Percentiles rank a stretch among this genome's conserved stretches.
phyloP scores from a whole-genome alignment of 148 eudicot species.

The Persicaria tinctoria region DNA sequence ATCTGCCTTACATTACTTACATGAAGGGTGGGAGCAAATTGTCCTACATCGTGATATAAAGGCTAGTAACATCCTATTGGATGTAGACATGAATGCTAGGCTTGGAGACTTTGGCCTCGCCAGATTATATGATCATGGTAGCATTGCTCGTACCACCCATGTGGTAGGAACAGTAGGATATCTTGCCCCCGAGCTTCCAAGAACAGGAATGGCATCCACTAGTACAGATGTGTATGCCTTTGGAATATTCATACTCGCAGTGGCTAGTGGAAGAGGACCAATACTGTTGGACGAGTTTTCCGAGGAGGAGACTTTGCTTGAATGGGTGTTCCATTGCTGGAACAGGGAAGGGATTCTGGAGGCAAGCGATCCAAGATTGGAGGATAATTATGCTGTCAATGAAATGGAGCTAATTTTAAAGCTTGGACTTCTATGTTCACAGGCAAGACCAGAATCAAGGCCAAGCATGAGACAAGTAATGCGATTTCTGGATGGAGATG shows the following conservation, averaged over 20 bases:
- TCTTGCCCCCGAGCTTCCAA: conserved; percentile 23
- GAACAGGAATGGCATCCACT: conserved; percentile 14
- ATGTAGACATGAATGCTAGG: conserved; percentile 18
- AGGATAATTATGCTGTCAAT: neutral
- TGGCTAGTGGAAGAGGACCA: conserved; percentile 18
- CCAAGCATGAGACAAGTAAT: conserved; percentile 23
- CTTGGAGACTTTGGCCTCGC: conserved; percentile 31
- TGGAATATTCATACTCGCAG: conserved; percentile 18
- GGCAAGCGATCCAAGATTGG: conserved; percentile 18
- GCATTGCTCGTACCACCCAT: conserved; percentile 18
- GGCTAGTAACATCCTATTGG: conserved; percentile 16
- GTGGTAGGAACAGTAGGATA: conserved; percentile 25
- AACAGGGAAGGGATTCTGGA: conserved; percentile 17
- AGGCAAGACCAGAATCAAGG: conserved; percentile 18
- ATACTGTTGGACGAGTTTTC: neutral
- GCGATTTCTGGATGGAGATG: conserved; percentile 16
- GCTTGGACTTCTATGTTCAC: conserved; percentile 21
- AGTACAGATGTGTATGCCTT: conserved; percentile 22
- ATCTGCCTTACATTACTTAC: conserved; percentile 20
- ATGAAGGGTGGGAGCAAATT: conserved; percentile 20
- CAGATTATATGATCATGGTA: conserved; percentile 20
- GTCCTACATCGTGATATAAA: conserved; percentile 21
- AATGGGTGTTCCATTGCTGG: conserved; percentile 17
- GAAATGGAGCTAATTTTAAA: conserved; percentile 25
- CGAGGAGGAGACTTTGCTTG: conserved; percentile 15